These are phyloP conservation scores for Schizophyllum amplum DNA, from an alignment of 1,284 basidiomycete genomes.

Conservation along the genomic window DNA sequence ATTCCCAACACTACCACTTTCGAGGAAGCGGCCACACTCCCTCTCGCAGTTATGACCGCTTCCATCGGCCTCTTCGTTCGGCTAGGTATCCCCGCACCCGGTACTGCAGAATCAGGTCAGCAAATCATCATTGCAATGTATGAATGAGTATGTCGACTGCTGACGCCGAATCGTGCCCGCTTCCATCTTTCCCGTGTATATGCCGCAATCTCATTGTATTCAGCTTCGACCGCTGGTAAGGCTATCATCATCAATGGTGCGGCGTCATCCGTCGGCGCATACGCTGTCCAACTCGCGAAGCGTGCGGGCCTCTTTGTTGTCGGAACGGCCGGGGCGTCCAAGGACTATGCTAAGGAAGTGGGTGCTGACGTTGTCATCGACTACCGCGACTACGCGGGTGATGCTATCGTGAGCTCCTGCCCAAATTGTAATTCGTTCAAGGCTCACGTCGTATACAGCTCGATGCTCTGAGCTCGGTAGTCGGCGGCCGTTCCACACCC, in stretches of 20 bases:
- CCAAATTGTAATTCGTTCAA: neutral
- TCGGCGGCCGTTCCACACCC: neutral
- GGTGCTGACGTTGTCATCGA: neutral
- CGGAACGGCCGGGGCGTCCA: neutral
- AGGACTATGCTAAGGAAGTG: neutral
- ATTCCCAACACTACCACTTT: neutral
- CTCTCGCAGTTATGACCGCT: neutral
- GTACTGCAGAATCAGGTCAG: neutral
- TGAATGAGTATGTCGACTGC: too few relatives aligned
- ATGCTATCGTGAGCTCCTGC: neutral
- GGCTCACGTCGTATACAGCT: neutral
- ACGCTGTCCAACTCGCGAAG: neutral
- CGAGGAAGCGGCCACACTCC: neutral
- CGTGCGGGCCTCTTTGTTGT: neutral
- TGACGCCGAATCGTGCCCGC: too few relatives aligned
- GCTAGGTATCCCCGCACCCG: neutral
- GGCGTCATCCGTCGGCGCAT: neutral
- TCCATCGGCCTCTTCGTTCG: neutral
- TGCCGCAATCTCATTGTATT: neutral
- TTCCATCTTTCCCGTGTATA: neutral
- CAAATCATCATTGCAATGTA: too few relatives aligned
- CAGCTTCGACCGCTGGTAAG: neutral
- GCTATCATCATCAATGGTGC: neutral
- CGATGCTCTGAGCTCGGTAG: neutral
- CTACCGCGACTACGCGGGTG: neutral